Conservation (phyloP, 148 eudicot genomes). For the Polygonum aviculare region DNA sequence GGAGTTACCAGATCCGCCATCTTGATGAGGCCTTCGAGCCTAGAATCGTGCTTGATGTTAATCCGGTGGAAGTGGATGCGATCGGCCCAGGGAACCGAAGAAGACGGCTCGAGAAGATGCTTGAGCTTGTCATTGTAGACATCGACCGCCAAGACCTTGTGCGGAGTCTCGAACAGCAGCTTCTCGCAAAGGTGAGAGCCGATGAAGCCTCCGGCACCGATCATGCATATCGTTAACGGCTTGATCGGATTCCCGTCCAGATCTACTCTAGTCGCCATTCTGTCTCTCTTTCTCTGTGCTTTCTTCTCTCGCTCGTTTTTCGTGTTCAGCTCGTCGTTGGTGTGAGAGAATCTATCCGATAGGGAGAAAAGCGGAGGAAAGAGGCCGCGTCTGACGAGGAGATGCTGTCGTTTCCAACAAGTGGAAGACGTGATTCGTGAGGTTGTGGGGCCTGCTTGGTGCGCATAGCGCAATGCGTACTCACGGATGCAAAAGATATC, state of each 20-base stretch:
- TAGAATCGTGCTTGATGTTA: constrained; percentile 86
- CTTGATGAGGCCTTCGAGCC: constrained; percentile 95
- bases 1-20: constrained; percentile 76
- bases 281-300: background rate
- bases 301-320: background rate
- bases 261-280: constrained; percentile 53
- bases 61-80: constrained; percentile 87
- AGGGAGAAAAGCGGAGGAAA: background rate
- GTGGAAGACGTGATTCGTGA: background rate
- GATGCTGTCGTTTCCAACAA: background rate
- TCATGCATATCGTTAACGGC: constrained; percentile 82
- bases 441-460: constrained; percentile 5
- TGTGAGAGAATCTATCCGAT: constrained; percentile 2
- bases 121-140: constrained; percentile 92
- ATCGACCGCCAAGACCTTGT: constrained; percentile 80
- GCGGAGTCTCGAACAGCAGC: constrained; percentile 70
- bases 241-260: constrained; percentile 75
- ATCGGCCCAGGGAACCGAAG: constrained; percentile 38
- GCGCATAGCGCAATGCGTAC: background rate
- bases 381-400: background rate
- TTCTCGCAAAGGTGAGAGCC: constrained; percentile 96
- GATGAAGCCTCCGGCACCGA: constrained; percentile 96
- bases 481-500: background rate
- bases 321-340: background rate
- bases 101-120: constrained; percentile 71